Evolutionary conservation across 164 flowering plant genomes (phyloP).

Genomic region (Magnolia sinica): DNA sequence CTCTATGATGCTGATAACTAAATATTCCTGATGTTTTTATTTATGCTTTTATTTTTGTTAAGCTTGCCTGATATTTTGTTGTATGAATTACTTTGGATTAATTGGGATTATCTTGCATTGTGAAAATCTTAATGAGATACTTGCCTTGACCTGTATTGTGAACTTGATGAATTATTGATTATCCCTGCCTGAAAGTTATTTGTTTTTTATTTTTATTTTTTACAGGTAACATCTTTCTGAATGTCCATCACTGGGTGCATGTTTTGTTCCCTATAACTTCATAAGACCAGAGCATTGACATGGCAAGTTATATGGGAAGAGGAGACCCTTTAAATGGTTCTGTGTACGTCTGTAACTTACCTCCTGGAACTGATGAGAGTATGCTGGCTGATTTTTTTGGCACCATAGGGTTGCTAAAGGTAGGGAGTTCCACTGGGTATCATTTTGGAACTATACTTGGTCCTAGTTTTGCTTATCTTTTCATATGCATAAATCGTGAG

Average conservation of each 20-base stretch:
- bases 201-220: background rate
- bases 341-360: slow-evolving; percentile 86
- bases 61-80: background rate
- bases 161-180: background rate
- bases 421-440: slow-evolving; percentile 40
- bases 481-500: too few relatives aligned
- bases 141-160: background rate
- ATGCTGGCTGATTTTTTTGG: slow-evolving; percentile 97
- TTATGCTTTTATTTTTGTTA: too few relatives aligned
- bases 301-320: slow-evolving; percentile 61
- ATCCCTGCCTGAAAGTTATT: too few relatives aligned
- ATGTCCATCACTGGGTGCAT: background rate
- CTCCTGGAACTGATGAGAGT: slow-evolving; percentile 86
- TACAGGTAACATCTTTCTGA: background rate
- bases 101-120: background rate
- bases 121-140: background rate
- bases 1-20: too few relatives aligned
- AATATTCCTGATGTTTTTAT: too few relatives aligned
- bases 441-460: slow-evolving; percentile 12
- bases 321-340: slow-evolving; percentile 70
- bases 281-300: slow-evolving; percentile 18
- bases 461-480: slow-evolving; percentile 4
- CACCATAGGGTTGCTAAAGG: slow-evolving; percentile 98
- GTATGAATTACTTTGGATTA: background rate
- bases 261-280: background rate